These are phyloP conservation scores for Escallonia rubra DNA, from an alignment of 129 eudicot genomes.

Conservation along the genomic window DNA sequence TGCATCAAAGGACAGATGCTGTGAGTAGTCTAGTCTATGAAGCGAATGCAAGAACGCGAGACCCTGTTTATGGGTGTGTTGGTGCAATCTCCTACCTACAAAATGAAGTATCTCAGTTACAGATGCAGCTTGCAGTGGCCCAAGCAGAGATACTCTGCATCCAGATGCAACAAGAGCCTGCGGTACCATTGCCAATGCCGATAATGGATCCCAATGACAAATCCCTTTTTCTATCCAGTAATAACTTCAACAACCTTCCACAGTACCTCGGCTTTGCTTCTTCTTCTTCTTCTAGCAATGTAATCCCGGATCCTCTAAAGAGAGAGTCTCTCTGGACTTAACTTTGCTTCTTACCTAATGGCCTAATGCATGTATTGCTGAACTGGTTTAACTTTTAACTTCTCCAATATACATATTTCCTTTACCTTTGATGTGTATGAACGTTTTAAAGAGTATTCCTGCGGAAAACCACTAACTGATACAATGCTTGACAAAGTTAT, in stretches of 20 bases:
- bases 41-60: constrained; percentile 85
- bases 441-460: background rate
- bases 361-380: background rate
- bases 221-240: constrained; percentile 42
- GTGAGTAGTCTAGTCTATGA: constrained; percentile 91
- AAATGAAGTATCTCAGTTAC: constrained; percentile 83
- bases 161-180: constrained; percentile 79
- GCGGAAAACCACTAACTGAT: background rate
- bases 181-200: constrained; percentile 16
- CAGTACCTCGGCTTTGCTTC: constrained; percentile 57
- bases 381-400: constrained; percentile 1
- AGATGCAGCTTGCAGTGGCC: constrained; percentile 95
- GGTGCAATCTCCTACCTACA: constrained; percentile 91
- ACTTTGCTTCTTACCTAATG: background rate
- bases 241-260: constrained; percentile 39
- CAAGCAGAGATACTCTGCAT: constrained; percentile 94
- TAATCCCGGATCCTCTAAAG: constrained; percentile 87
- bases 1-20: constrained; percentile 90
- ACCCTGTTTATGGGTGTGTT: constrained; percentile 95
- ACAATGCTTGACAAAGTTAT: background rate
- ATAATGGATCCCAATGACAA: constrained; percentile 42
- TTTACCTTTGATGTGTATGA: background rate
- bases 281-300: constrained; percentile 41
- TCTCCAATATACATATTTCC: background rate
- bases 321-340: constrained; percentile 98